These are phyloP conservation scores for Tuber borchii DNA, from an alignment of 495 filamentous ascomycete species.

Conservation along the genomic window DNA sequence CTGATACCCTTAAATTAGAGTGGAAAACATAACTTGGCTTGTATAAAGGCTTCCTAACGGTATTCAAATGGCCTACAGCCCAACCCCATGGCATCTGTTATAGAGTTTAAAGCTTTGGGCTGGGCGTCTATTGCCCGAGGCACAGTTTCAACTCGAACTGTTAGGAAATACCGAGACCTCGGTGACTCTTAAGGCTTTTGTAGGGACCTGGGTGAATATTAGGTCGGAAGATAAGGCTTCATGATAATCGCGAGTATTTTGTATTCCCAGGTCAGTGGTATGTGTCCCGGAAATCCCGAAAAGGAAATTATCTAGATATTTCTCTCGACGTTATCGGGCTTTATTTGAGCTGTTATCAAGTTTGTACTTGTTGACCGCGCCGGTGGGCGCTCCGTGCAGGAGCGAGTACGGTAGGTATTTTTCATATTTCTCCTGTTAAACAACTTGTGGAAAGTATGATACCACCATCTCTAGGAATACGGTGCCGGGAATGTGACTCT, in stretches of 20 bases:
- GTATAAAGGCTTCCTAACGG: not conserved
- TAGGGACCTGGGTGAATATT: not conserved
- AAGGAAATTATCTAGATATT: not conserved
- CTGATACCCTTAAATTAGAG: not conserved
- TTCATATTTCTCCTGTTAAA: not conserved
- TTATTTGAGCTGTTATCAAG: not conserved
- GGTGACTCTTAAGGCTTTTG: not conserved
- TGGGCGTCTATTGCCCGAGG: not conserved
- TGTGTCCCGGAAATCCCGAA: not conserved
- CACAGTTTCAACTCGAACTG: not conserved
- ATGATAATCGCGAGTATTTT: not conserved
- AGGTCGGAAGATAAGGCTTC: not conserved
- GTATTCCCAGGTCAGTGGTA: not conserved
- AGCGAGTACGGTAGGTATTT: no score
- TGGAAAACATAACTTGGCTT: not conserved
- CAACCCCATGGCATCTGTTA: not conserved
- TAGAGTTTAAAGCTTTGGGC: not conserved
- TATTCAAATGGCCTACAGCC: not conserved
- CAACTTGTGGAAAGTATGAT: not conserved
- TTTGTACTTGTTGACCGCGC: not conserved
- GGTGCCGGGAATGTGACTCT: not conserved
- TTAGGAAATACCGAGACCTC: not conserved
- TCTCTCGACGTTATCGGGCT: not conserved
- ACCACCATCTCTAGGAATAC: not conserved
- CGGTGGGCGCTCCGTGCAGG: not conserved